Evolutionary conservation across 139 green algal genomes (phyloP).

Genomic region (Picochlorum sp.): DNA sequence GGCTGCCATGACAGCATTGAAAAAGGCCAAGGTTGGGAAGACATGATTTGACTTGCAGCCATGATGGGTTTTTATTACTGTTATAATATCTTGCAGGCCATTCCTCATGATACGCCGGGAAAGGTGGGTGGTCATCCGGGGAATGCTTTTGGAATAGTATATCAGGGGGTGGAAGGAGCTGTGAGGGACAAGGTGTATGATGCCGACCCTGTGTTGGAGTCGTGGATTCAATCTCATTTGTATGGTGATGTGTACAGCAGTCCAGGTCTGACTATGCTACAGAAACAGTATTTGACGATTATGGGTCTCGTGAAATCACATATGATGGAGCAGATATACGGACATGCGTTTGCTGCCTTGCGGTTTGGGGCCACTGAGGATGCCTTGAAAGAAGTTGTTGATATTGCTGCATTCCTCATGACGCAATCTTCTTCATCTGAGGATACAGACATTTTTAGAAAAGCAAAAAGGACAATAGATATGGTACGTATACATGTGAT

Average conservation of each 20-base stretch:
- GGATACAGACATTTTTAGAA: neutral
- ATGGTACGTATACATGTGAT: too few relatives aligned
- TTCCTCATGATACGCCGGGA: constrained; percentile 32
- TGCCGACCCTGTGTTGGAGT: constrained; percentile 36
- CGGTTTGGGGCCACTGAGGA: constrained; percentile 36
- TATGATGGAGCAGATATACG: constrained; percentile 61
- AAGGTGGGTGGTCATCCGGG: constrained; percentile 46
- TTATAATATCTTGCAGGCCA: constrained; percentile 18
- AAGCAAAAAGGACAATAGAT: neutral
- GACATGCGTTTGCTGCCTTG: constrained; percentile 38
- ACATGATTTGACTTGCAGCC: neutral
- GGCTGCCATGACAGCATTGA: constrained; percentile 37
- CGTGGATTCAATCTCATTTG: constrained; percentile 52
- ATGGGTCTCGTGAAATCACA: constrained; percentile 36
- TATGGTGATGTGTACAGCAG: constrained; percentile 57
- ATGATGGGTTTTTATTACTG: neutral
- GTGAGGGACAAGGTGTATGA: constrained; percentile 43
- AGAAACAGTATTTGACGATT: constrained; percentile 49
- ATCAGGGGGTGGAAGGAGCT: constrained; percentile 29
- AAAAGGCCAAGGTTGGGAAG: constrained; percentile 28
- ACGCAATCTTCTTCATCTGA: neutral
- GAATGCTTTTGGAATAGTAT: constrained; percentile 59
- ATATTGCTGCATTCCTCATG: constrained; percentile 16
- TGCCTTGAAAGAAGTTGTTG: constrained; percentile 21
- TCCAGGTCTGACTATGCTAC: constrained; percentile 34